Evolutionary conservation across 1,284 basidiomycete species (phyloP), one percentile per base, ranked within the genome.

Genomic region (Rhodotorula sp.): DNA sequence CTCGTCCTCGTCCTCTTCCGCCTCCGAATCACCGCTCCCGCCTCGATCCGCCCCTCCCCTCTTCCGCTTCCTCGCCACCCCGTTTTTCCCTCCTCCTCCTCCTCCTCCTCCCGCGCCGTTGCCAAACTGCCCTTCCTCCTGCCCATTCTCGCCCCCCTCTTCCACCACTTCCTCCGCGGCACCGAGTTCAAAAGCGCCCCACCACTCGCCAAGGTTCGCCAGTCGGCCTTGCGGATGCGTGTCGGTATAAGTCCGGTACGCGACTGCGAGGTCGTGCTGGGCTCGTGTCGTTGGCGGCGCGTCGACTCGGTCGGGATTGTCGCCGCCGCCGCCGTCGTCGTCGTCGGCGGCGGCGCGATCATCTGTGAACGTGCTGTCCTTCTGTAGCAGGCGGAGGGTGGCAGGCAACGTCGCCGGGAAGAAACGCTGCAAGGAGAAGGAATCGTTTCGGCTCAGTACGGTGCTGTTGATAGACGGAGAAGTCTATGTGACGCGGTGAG

Each of bases 121-220:
- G 26, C 62, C 28, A 31, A 59, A 26, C 57, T 14, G 18, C 12
- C 52, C n/a, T 16, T 47, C 43, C 52, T 18, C 23, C 26, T 62
- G 16, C n/a, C 56, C 60, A 38, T 48, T 23, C 21, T 5, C 57
- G 15, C 45, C 45, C 45, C 34, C 54, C 6, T 12, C 28, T 54
- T 21, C 45, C 28, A 38, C 49, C 28, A 38, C 49, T 18, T 34
- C 48, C 34, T 45, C 28, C 59, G 56, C 48, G 18, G 62, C 57
- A 7, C 28, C 59, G 10, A 64, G 43, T 47, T 76, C 71, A 54
- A 76, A 79, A 3, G 73, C 73, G 4, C 52, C 64, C 67, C 66
- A 76, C 78, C 78, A 79, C 63, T 79, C 78, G 6, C 72, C 75
- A 19, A 79, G 61, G 55, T 79, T 79, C 59, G 76, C 71, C 38